Evolutionary conservation across 2,329 filamentous ascomycete species (phyloP), one percentile per base, ranked within the genome.

Genomic region (Sodiomyces alkalinus): DNA sequence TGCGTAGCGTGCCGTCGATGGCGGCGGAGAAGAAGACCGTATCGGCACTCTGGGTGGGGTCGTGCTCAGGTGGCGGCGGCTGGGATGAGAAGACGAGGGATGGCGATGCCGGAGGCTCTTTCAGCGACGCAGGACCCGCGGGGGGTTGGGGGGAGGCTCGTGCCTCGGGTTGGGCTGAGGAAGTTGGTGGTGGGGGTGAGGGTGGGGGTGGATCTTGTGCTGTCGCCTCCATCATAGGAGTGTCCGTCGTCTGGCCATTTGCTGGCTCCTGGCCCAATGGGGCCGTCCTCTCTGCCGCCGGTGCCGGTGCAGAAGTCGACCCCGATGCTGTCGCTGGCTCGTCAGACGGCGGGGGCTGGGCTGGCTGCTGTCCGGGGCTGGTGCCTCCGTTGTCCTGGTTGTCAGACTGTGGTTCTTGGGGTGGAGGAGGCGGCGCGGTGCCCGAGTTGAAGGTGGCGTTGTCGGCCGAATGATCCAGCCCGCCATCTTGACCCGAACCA

Each of bases 11-110:
- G 29, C 87, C 86, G 53, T 96, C 80, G 7, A 87, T 82, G 3
- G 82, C 80, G 3, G 90, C 80, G 16, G 86, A 81, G 28, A 98
- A 64, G 49, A 98, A 98, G 0, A 79, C 86, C 4, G 72, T 79
- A 36, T 85, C 73, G 0, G 72, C 82, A 16, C 68, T 69, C 40
- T 72, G 68, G 2, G 64, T 60, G 0, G 60, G 55, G 36, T 73
- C 68, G 36, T 60, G 53, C 19, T 61, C 59, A 3, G 53, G 48
- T 2, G 53, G 41, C 2, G 52, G 43, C 3, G 49, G 42, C 4
- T 49, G 40, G 2, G 57, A 53, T 17, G 49, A 48, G 35, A 59
- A 52, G 13, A 55, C 35, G 4, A 51, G 36, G 7, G 54, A 48
- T 42, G 51, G 51, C 2, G 52, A 55, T 16, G 42, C 39, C 4